Evolutionary conservation across 2,329 filamentous ascomycete species (phyloP), one percentile per base, ranked within the genome.

Genomic region (Cladosporium velox): DNA sequence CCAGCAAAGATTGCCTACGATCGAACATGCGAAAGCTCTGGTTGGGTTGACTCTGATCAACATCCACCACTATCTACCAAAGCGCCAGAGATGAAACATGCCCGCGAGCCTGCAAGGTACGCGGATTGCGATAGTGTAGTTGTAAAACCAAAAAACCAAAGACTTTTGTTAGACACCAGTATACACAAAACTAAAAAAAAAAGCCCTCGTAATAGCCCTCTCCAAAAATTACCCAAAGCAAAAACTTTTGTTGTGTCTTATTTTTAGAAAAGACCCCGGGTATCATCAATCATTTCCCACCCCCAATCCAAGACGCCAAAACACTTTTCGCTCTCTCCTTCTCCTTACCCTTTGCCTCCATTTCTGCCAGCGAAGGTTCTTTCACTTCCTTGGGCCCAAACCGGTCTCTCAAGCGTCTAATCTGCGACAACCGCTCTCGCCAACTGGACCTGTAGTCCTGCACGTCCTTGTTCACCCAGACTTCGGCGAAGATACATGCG

Each of bases 401-500:
- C 67, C 85, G 87, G 66, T 96, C 91, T 32, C 93, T 88, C 59
- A 99, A 84, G 54, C 88, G 86, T 75, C 90, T 90, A 75, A 99
- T 96, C 76, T 94, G 91, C 59, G 91, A 87, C 14, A 98, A 85
- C 59, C 95, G 88, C 72, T 90, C 91, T 66, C 92, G 88, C 95
- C 95, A 98, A 10, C 92, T 91, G 12, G 92, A 95, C 34, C 95
- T 85, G 74, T 96, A 89, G 76, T 96, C 93, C 59, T 74, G 71
- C 2, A 72, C 72, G 65, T 90, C 90, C 6, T 89, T 90, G 34
- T 69, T 90, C 57, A 87, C 87, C 92, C 94, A 97, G n/a, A 97
- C 93, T 54, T 90, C 86, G 1, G 91, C 92, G 77, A 98, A 97
- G 10, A 98, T 92, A 15, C 92, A 96, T 0, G 95, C 93, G 74